Conservation (phyloP, 2,329 filamentous ascomycete species). For the Zelopaecilomyces penicillatus region DNA sequence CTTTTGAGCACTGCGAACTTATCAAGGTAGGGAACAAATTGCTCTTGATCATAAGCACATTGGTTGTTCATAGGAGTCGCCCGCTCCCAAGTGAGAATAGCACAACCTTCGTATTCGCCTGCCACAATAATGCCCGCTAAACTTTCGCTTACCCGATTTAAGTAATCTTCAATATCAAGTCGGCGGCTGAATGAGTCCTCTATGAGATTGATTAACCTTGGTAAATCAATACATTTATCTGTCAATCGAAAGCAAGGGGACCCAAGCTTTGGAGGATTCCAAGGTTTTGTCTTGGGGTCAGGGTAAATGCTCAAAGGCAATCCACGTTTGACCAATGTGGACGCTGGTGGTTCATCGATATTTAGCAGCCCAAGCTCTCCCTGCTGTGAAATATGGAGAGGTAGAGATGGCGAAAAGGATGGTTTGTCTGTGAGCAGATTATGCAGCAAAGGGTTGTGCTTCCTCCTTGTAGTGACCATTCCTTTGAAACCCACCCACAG, state of each 20-base stretch:
- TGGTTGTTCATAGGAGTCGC: slow-evolving; percentile 53
- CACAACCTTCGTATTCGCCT: slow-evolving; percentile 92
- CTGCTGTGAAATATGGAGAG: slow-evolving; percentile 52
- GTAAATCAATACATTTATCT: slow-evolving; percentile 74
- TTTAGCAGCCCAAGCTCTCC: slow-evolving; percentile 24
- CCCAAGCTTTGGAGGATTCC: slow-evolving; percentile 57
- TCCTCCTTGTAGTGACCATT: slow-evolving; percentile 46
- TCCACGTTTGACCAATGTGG: slow-evolving; percentile 83
- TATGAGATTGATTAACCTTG: slow-evolving; percentile 75
- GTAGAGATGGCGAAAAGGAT: slow-evolving; percentile 82
- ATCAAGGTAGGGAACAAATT: slow-evolving; percentile 86
- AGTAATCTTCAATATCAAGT: slow-evolving; percentile 75
- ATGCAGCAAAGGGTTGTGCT: slow-evolving; percentile 80
- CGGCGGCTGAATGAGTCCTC: slow-evolving; percentile 87
- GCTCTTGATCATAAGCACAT: slow-evolving; percentile 43
- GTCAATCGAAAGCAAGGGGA: slow-evolving; percentile 59
- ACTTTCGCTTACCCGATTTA: slow-evolving; percentile 68
- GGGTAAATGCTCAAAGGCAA: slow-evolving; percentile 84
- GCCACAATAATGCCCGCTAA: slow-evolving; percentile 91
- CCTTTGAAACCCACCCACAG: slow-evolving; percentile 39
- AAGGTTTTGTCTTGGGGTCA: slow-evolving; percentile 59
- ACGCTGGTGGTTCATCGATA: slow-evolving; percentile 29
- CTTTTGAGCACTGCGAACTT: slow-evolving; percentile 92
- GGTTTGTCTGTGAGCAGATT: slow-evolving; percentile 95
- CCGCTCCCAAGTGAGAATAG: slow-evolving; percentile 88